Evolutionary conservation across 192 early-diverging fungal species (phyloP).

Genomic region (Oehlia diaphana): DNA sequence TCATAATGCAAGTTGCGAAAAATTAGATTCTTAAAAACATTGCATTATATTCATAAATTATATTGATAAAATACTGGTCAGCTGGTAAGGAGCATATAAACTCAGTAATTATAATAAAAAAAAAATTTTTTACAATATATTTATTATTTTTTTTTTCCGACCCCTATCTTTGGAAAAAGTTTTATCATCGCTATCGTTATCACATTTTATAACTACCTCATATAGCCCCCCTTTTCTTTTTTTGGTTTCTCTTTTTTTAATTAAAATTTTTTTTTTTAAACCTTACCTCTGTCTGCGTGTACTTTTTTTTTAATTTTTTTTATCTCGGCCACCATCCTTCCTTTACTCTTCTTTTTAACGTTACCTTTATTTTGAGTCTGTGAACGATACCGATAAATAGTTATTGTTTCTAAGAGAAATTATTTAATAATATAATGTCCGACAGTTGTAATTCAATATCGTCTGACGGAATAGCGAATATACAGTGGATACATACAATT

Average conservation of each 20-base stretch:
- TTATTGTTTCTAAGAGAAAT: neutral
- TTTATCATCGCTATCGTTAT: neutral
- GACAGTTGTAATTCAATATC: neutral
- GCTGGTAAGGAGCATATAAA: too few relatives aligned
- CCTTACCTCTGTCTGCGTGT: neutral
- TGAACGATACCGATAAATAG: neutral
- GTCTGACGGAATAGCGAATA: neutral
- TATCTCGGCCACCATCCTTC: neutral
- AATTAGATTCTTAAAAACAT: too few relatives aligned
- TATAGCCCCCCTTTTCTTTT: neutral
- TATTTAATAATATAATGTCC: conserved; percentile 5
- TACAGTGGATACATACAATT: conserved; percentile 23
- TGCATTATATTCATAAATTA: too few relatives aligned
- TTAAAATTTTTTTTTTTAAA: neutral
- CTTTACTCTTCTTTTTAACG: too few relatives aligned
- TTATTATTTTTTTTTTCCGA: too few relatives aligned
- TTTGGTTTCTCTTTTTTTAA: too few relatives aligned
- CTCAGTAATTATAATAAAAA: too few relatives aligned
- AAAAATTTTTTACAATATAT: too few relatives aligned
- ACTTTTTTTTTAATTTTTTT: neutral
- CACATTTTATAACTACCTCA: neutral
- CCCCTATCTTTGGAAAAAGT: too few relatives aligned
- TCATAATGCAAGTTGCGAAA: too few relatives aligned
- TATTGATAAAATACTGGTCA: too few relatives aligned
- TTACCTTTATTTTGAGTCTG: neutral